Conservation (phyloP, 805 yeast species). For the Yarrowia sp. region DNA sequence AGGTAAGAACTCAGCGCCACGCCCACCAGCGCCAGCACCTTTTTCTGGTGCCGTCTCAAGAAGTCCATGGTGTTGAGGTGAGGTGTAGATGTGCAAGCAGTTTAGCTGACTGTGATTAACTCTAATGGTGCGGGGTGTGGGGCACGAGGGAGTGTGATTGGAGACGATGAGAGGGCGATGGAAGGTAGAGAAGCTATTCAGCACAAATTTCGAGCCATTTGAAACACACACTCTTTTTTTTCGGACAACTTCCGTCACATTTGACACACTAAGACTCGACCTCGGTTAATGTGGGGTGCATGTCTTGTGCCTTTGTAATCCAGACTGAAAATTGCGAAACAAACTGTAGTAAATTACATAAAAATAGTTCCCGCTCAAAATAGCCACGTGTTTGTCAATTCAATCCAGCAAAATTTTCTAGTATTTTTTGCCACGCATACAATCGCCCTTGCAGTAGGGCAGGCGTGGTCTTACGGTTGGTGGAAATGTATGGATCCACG, state of each 20-base stretch:
- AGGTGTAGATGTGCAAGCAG: neutral
- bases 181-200: too few species aligned
- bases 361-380: too few species aligned
- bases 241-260: neutral
- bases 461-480: too few species aligned
- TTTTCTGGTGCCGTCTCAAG: conserved; percentile 46
- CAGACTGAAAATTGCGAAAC: too few species aligned
- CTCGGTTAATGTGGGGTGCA: conserved; percentile 18
- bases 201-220: too few species aligned
- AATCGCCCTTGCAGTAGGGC: too few species aligned
- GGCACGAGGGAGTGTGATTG: neutral
- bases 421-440: neutral
- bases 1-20: conserved; percentile 48
- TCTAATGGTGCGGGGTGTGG: conserved; percentile 19
- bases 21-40: conserved; percentile 47
- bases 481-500: neutral
- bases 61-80: conserved; percentile 37
- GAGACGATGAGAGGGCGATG: too few species aligned
- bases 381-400: too few species aligned
- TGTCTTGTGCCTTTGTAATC: conserved; percentile 2
- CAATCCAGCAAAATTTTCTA: too few species aligned
- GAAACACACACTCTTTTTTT: too few species aligned
- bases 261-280: neutral
- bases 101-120: conserved; percentile 12
- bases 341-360: too few species aligned